phyloP scores from a whole-genome alignment of 441 rosid species.

The Viola pubescens region DNA sequence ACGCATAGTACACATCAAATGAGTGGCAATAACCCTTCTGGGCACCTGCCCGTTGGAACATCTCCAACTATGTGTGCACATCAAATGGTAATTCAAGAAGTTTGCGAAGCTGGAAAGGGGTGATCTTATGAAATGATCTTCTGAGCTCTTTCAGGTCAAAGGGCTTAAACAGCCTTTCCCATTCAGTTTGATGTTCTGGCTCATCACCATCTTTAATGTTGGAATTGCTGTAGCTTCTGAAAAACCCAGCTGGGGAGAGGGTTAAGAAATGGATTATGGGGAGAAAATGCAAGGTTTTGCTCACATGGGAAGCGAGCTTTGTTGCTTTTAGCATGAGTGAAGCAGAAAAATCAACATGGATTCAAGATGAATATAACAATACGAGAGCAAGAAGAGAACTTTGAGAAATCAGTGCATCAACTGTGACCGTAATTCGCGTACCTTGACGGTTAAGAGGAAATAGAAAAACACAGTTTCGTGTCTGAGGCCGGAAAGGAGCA shows the following conservation, averaged over 20 bases:
- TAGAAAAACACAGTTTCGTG: too few species aligned
- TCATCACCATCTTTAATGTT: slow-evolving; percentile 7
- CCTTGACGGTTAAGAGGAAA: too few species aligned
- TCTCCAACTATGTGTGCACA: slow-evolving; percentile 47
- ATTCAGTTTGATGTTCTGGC: slow-evolving; percentile 31
- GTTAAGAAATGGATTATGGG: slow-evolving; percentile 10
- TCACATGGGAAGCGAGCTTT: slow-evolving; percentile 25
- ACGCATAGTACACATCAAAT: slow-evolving; percentile 47
- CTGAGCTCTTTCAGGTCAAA: slow-evolving; percentile 61
- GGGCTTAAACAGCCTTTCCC: slow-evolving; percentile 81
- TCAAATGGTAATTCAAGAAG: slow-evolving; percentile 68
- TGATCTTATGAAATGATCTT: slow-evolving; percentile 39
- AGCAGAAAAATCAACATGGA: slow-evolving; percentile 2
- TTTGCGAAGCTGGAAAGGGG: slow-evolving; percentile 71
- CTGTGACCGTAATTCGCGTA: too few species aligned
- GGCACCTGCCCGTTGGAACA: slow-evolving; percentile 59
- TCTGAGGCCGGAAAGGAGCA: too few species aligned
- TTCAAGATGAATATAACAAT: background rate
- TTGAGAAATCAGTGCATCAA: too few species aligned
- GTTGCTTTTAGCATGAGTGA: slow-evolving; percentile 40
- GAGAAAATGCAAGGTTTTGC: slow-evolving; percentile 26
- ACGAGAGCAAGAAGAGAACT: too few species aligned
- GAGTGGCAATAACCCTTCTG: slow-evolving; percentile 65
- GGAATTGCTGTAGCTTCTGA: slow-evolving; percentile 12
- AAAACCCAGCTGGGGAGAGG: slow-evolving; percentile 20